A percentile compares a stretch with the other conserved stretches of the same genome.
Conservation (phyloP, 164 flowering plant species). For the Chloranthus sessilifolius region DNA sequence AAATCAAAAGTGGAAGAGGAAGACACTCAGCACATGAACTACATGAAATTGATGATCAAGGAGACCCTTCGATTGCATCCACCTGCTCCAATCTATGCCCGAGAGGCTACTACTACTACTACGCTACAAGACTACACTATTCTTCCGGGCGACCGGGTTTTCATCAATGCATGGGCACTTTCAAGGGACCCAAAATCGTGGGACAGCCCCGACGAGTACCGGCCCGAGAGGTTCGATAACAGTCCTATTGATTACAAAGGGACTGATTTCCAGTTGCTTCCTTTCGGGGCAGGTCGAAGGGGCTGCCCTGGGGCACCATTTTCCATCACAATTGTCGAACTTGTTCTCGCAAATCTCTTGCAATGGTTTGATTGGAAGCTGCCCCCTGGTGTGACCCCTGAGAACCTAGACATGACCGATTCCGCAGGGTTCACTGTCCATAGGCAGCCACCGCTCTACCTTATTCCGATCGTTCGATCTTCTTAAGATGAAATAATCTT, state of each 20-base stretch:
- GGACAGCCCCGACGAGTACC: slow-evolving; percentile 18
- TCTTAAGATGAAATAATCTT: neutral
- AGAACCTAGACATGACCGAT: slow-evolving; percentile 17
- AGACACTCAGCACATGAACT: slow-evolving; percentile 17
- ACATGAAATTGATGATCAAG: slow-evolving; percentile 23
- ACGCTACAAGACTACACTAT: slow-evolving; percentile 19
- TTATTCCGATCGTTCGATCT: neutral
- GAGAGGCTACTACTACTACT: slow-evolving; percentile 6
- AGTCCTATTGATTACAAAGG: slow-evolving; percentile 19
- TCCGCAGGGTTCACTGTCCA: neutral
- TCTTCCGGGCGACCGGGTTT: slow-evolving; percentile 10
- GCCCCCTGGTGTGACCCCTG: slow-evolving; percentile 10
- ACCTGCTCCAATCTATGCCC: slow-evolving; percentile 14
- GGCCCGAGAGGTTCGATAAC: slow-evolving; percentile 22
- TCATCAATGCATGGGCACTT: slow-evolving; percentile 27
- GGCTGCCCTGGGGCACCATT: slow-evolving; percentile 23
- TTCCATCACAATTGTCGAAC: slow-evolving; percentile 9
- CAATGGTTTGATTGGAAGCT: slow-evolving; percentile 27
- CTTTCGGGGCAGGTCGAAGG: slow-evolving; percentile 36
- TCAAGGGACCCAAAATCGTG: slow-evolving; percentile 18
- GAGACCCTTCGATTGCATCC: slow-evolving; percentile 26
- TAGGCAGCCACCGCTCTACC: neutral
- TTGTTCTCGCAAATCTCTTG: slow-evolving; percentile 22
- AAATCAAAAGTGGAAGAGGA: slow-evolving; percentile 8
- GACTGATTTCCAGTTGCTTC: slow-evolving; percentile 23